phyloP scores from a whole-genome alignment of 2,329 filamentous ascomycete genomes.

The Hypoxylon sp. region DNA sequence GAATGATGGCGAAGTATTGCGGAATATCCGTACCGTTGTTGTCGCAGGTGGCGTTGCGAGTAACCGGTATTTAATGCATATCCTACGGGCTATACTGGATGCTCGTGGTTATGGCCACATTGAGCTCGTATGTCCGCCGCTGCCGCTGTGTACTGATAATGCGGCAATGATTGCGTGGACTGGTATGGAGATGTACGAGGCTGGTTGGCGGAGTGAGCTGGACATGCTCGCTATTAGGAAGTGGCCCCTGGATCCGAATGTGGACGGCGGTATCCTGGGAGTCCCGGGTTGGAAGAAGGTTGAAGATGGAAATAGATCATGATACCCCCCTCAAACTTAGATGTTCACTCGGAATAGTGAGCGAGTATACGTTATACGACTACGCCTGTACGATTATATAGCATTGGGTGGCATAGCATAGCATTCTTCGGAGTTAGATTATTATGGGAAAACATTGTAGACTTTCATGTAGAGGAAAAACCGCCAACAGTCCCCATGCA shows the following conservation, averaged over 20 bases:
- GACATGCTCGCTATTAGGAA: conserved; percentile 73
- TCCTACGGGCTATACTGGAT: conserved; percentile 72
- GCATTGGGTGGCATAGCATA: conserved; percentile 17
- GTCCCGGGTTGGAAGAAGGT: conserved; percentile 64
- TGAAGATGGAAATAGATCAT: conserved; percentile 6
- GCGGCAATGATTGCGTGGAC: conserved; percentile 98
- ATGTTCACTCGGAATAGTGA: not conserved
- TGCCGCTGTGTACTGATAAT: conserved; percentile 89
- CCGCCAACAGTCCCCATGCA: conserved; percentile 17
- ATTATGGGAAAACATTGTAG: conserved; percentile 13
- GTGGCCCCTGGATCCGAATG: conserved; percentile 79
- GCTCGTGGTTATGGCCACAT: conserved; percentile 76
- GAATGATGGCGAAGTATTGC: conserved; percentile 26
- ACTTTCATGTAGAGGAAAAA: conserved; percentile 8
- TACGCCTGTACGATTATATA: conserved; percentile 23
- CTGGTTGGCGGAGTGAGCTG: conserved; percentile 77
- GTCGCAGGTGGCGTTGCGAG: conserved; percentile 92
- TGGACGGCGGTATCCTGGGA: conserved; percentile 78
- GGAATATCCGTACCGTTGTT: conserved; percentile 74
- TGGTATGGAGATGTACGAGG: conserved; percentile 90
- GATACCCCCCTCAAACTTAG: conserved; percentile 13
- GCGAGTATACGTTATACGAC: conserved; percentile 19
- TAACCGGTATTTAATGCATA: conserved; percentile 81
- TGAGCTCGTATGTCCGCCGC: conserved; percentile 80
- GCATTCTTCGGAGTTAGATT: conserved; percentile 24